Base-by-base conservation (phyloP, 2,329 filamentous ascomycete species). In the Botrytis byssoidea region DNA sequence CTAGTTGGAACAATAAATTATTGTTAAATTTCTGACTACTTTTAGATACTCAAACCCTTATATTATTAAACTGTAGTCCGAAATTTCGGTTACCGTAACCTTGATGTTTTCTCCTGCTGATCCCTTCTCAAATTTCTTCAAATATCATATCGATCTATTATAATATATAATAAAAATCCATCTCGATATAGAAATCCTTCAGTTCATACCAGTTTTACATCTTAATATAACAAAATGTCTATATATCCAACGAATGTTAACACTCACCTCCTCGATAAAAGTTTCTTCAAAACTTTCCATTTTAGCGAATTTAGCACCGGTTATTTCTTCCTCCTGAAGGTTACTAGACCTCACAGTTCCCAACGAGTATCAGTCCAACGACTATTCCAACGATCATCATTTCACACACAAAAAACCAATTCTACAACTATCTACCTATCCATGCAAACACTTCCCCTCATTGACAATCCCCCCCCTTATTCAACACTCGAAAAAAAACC, bases 151-250 rank as follows among this genome's bases (percentile, higher is more conserved):
- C 44, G 20, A 46, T 46, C 44, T 20, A 7, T 8, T 14, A 46
- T 46, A 46, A 7, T 46, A 0, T 8, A 1, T 20, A 20, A 46
- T 3, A 7, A 46, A 8, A 46, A 20, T 46, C 44, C 0, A 46
- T 20, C 18, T 46, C 44, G 7, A 46, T 20, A 46, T 20, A 46
- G 7, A 20, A 46, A 46, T 8, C 1, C 44, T 46, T 46, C 44
- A 46, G 3, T 25, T 3, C 9, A 48, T 48, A 48, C 3, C 0
- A 4, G 0, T 25, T 20, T 25, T 25, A 25, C 0, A 1, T 48
- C 8, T 48, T 22, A 48, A 10, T 2, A 0, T 2, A 4, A 48
- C 2, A 22, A 48, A 8, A 25, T 25, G 1, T 48, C 0, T 3
- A 0, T 25, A 12, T 4, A 48, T 3, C 4, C 3, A 10, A 22